Evolutionary conservation across 108 stramenopile species (phyloP), one percentile per base, ranked within the genome.

Genomic region (Parietichytrium sp.): DNA sequence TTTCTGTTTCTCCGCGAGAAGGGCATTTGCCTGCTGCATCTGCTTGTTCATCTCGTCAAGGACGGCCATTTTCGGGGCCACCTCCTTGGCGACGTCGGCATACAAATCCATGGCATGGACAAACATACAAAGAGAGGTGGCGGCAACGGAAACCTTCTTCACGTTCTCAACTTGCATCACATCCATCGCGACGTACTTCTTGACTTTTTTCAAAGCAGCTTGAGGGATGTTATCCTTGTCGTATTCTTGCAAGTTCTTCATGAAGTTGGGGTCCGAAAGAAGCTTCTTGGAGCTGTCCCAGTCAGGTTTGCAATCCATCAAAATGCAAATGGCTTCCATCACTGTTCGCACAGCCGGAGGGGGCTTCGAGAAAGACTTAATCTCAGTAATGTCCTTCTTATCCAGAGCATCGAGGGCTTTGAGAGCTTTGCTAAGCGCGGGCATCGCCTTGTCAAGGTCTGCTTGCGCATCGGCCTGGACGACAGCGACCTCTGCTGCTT

Each of bases 41-140:
- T 87, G 51, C 25, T 4, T 83, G 51, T 87, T 89, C 85, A 91
- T 86, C 84, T 90, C 88, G n/a, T 51, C 85, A 26, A 91, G 52
- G 52, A 54, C 48, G 12, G 78, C 81, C 83, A 87, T 86, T 84
- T 91, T 91, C 23, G 91, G 91, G 23, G 51, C 91, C 18, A 91
- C 91, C 48, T 88, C 89, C 80, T 90, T 91, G 49, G 88, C 88
- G 8, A 91, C 91, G 33, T 88, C 83, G 27, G 87, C 50, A 79
- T 91, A 91, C 2, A 89, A 87, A 82, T 90, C 87, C 88, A 91
- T 89, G 16, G 91, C 91, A 78, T 90, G 89, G 31, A 85, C 82
- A 80, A 88, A 91, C 87, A 87, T 82, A 84, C 88, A 89, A 78
- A 91, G 50, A 7, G 87, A 86, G 29, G 50, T 80, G n/a, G 89